phyloP scores from a whole-genome alignment of 345 rosid genomes.

The Hibiscus syriacus region DNA sequence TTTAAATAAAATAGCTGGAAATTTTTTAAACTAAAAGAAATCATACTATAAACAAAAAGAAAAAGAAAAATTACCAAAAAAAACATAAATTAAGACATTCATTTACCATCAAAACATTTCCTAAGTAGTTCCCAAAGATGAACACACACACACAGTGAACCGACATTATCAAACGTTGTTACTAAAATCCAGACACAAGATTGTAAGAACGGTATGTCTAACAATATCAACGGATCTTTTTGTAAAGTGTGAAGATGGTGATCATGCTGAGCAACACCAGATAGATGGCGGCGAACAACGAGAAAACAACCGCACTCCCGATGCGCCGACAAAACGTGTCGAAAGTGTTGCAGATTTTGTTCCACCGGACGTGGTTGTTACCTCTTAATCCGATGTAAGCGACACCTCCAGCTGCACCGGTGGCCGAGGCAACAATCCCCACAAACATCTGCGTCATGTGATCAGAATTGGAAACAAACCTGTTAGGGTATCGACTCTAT shows the following conservation, averaged over 20 bases:
- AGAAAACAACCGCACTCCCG: slow-evolving; percentile 35
- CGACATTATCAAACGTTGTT: not conserved
- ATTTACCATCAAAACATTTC: not conserved
- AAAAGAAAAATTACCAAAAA: not conserved
- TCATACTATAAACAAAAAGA: too few species aligned
- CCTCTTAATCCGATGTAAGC: slow-evolving; percentile 67
- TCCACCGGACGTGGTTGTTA: slow-evolving; percentile 45
- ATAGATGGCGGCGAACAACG: slow-evolving; percentile 45
- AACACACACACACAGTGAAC: not conserved
- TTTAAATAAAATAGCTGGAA: too few species aligned
- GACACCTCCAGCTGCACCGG: slow-evolving; percentile 71
- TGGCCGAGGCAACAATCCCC: slow-evolving; percentile 70
- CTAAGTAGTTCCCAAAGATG: not conserved
- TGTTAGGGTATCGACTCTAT: too few species aligned
- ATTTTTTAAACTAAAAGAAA: too few species aligned
- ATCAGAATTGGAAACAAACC: not conserved
- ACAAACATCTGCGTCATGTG: slow-evolving; percentile 44
- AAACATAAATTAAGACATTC: not conserved
- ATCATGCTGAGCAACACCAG: slow-evolving; percentile 43
- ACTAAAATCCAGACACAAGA: not conserved
- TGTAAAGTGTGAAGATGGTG: slow-evolving; percentile 39
- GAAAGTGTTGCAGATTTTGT: slow-evolving; percentile 40
- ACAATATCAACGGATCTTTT: slow-evolving; percentile 22
- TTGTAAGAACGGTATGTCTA: not conserved
- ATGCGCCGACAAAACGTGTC: slow-evolving; percentile 59